phyloP scores from a whole-genome alignment of 305 asterid genomes.

The Plantago coronopus region DNA sequence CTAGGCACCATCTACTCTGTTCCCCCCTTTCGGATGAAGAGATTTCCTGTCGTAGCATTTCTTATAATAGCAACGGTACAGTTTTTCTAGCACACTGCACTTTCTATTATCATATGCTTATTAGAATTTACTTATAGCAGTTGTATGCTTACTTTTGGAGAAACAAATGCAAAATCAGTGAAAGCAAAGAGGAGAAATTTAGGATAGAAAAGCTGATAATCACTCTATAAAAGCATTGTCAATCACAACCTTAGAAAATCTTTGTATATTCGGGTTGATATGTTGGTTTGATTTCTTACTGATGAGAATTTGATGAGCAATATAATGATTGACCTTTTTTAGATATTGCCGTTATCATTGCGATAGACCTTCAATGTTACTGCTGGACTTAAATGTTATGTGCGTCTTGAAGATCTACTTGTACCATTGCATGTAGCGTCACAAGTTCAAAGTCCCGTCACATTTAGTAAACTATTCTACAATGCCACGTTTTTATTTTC shows the following conservation, averaged over 20 bases:
- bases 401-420: conserved; percentile 2
- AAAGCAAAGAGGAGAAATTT: no score
- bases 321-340: background rate
- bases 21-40: conserved; percentile 95
- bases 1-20: conserved; percentile 95
- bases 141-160: no score
- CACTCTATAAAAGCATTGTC: no score
- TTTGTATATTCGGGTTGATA: background rate
- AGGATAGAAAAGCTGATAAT: no score
- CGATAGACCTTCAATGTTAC: background rate
- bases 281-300: background rate
- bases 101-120: conserved; percentile 5
- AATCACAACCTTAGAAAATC: no score
- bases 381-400: background rate
- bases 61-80: conserved; percentile 95
- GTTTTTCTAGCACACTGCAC: background rate
- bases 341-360: background rate
- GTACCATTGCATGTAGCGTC: background rate
- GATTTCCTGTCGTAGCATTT: conserved; percentile 74
- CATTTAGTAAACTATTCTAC: background rate
- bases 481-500: background rate
- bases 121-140: no score
- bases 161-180: no score
- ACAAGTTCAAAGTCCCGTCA: background rate
- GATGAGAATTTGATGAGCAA: background rate